Percentiles rank a stretch among this genome's conserved stretches.
Conservation (phyloP, 805 yeast genomes). For the Lachancea kluyveri region DNA sequence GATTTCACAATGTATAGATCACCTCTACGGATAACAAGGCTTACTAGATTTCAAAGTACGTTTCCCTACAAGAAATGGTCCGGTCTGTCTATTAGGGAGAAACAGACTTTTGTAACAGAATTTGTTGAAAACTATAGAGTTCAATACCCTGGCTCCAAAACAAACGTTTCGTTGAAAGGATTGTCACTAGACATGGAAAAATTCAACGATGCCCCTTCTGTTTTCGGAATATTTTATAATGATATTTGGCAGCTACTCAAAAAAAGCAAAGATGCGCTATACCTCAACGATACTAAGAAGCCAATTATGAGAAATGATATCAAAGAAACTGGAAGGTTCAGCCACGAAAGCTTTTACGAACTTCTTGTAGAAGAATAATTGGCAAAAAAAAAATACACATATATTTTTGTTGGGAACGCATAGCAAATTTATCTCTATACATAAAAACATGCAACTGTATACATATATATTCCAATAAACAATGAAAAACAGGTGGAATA, state of each 20-base stretch:
- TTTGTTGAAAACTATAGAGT: slow-evolving; percentile 23
- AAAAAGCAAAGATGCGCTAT: slow-evolving; percentile 6
- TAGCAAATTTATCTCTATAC: too few relatives aligned
- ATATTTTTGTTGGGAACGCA: too few relatives aligned
- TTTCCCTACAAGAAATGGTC: slow-evolving; percentile 22
- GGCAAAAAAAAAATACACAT: too few relatives aligned
- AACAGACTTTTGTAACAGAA: slow-evolving; percentile 19
- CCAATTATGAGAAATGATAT: slow-evolving; percentile 4
- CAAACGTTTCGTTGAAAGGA: slow-evolving; percentile 25
- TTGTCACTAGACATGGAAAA: slow-evolving; percentile 18
- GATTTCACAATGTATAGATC: background rate
- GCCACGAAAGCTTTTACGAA: slow-evolving; percentile 10
- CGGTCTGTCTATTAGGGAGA: slow-evolving; percentile 19
- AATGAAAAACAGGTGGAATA: too few relatives aligned
- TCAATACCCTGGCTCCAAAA: slow-evolving; percentile 27
- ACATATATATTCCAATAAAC: too few relatives aligned
- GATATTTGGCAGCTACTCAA: slow-evolving; percentile 20
- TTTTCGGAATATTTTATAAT: slow-evolving; percentile 29
- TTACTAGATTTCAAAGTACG: background rate
- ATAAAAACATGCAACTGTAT: too few relatives aligned
- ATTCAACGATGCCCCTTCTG: slow-evolving; percentile 25
- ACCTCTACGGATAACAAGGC: background rate
- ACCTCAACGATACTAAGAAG: slow-evolving; percentile 2
- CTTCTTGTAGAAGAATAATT: slow-evolving; percentile 9
- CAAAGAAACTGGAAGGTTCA: slow-evolving; percentile 7